Conservation (phyloP, 805 yeast species). For the Wickerhamiella slavikovae region DNA sequence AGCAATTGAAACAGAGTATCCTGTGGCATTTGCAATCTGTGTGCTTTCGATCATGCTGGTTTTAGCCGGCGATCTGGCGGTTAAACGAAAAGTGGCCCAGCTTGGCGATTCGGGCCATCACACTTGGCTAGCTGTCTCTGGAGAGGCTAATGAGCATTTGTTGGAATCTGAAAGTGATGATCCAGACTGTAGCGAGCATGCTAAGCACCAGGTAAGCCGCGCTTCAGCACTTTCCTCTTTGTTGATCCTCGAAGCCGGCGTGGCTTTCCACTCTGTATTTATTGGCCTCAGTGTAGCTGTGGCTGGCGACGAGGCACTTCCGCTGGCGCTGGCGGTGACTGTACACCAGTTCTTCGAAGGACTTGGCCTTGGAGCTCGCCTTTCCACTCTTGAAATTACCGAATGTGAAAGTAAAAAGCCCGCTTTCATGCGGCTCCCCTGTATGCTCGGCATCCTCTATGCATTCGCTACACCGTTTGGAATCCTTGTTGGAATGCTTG, state of each 20-base stretch:
- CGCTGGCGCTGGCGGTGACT: slow-evolving; percentile 37
- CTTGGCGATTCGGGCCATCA: neutral
- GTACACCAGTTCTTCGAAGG: slow-evolving; percentile 67
- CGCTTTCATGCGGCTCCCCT: no score
- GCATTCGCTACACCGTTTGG: slow-evolving; percentile 51
- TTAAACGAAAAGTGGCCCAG: slow-evolving; percentile 1
- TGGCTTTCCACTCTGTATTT: slow-evolving; percentile 65
- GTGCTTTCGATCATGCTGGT: slow-evolving; percentile 3
- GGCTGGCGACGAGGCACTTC: slow-evolving; percentile 53
- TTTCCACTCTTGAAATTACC: slow-evolving; percentile 30
- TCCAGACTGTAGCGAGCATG: neutral
- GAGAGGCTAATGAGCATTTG: neutral
- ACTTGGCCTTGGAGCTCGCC: slow-evolving; percentile 62
- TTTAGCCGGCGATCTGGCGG: slow-evolving; percentile 2
- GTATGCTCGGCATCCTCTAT: slow-evolving; percentile 22
- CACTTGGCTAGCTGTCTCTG: no score
- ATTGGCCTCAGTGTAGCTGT: slow-evolving; percentile 63
- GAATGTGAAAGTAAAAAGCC: slow-evolving; percentile 20
- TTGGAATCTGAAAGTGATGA: neutral
- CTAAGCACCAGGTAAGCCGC: no score
- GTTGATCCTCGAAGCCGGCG: slow-evolving; percentile 42
- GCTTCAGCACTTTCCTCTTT: slow-evolving; percentile 3
- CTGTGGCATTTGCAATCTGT: slow-evolving; percentile 4
- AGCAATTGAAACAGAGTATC: slow-evolving; percentile 1
- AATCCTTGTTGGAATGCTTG: slow-evolving; percentile 61